These are phyloP conservation scores for Trichoderma sp. DNA, from an alignment of 2,329 filamentous ascomycete genomes.

Conservation along the genomic window DNA sequence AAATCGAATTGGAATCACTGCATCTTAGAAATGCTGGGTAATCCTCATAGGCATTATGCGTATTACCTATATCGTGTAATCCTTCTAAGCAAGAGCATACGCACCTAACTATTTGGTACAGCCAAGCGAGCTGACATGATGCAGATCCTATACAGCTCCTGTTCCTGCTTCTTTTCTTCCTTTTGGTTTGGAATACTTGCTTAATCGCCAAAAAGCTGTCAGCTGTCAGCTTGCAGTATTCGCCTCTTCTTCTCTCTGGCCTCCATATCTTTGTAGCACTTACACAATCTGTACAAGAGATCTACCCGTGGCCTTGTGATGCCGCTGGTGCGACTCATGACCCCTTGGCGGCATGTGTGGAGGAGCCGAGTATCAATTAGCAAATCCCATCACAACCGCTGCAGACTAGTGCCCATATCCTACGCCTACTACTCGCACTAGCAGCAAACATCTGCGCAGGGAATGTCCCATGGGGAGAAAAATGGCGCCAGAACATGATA, in stretches of 20 bases:
- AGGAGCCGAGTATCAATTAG: conserved; percentile 9
- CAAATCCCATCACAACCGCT: not conserved
- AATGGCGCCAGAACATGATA: conserved; percentile 2
- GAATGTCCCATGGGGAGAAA: conserved; percentile 13
- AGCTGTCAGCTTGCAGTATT: not conserved
- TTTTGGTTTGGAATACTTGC: not conserved
- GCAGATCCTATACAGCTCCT: not conserved
- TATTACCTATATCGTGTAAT: not conserved
- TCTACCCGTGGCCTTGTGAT: not conserved
- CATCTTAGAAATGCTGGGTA: not conserved
- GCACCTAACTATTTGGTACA: not conserved
- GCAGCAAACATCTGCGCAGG: not conserved
- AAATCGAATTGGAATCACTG: not conserved
- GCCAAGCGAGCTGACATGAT: conserved; percentile 2
- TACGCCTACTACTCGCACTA: not conserved
- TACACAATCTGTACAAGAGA: not conserved
- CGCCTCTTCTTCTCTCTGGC: not conserved
- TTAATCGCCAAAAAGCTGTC: not conserved
- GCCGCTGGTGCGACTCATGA: not conserved
- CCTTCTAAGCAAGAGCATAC: not conserved
- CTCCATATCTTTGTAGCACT: not conserved
- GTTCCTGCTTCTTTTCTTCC: not conserved
- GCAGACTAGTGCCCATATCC: not conserved
- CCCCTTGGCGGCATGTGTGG: conserved; percentile 4
- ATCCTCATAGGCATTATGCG: not conserved